A percentile compares a stretch with the other conserved stretches of the same genome.
Evolutionary conservation across 352 stramenopile genomes (phyloP).

Genomic region (Phytophthora ramorum): DNA sequence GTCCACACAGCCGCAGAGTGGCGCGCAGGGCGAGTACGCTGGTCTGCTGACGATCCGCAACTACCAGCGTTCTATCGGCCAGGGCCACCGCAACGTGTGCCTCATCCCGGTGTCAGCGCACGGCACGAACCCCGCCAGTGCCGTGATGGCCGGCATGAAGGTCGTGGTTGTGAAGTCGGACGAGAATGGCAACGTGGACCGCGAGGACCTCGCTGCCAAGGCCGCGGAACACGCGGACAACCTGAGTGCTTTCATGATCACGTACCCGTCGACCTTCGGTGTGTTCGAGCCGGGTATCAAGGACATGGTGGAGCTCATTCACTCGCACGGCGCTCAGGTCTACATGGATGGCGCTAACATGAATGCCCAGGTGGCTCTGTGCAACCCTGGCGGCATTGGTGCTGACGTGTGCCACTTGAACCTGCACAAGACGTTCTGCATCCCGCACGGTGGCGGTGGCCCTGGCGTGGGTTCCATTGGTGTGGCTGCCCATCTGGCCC

Average conservation of each 20-base stretch:
- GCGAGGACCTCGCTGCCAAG: constrained; percentile 95
- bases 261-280: constrained; percentile 99
- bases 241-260: constrained; percentile 99
- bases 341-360: constrained; percentile 99
- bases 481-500: constrained; percentile 95
- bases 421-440: constrained; percentile 99
- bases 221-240: constrained; percentile 96
- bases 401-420: constrained; percentile 99
- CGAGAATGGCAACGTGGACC: constrained; percentile 96
- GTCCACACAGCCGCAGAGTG: constrained; percentile 98
- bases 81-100: constrained; percentile 97
- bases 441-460: constrained; percentile 98
- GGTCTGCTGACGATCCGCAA: constrained; percentile 97
- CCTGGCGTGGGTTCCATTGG: constrained; percentile 93
- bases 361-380: constrained; percentile 99
- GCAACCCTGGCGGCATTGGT: constrained; percentile 96
- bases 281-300: constrained; percentile 99
- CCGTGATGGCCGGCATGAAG: constrained; percentile 99
- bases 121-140: constrained; percentile 98
- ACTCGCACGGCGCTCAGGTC: constrained; percentile 97
- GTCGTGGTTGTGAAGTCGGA: constrained; percentile 98
- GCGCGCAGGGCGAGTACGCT: constrained; percentile 98
- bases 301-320: constrained; percentile 96
- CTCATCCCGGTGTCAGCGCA: constrained; percentile 99
- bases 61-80: constrained; percentile 93